Percentiles rank a stretch among this genome's conserved stretches.
These are phyloP conservation scores for Stephanodiscus triporus DNA, from an alignment of 108 stramenopile species.

Conservation along the genomic window DNA sequence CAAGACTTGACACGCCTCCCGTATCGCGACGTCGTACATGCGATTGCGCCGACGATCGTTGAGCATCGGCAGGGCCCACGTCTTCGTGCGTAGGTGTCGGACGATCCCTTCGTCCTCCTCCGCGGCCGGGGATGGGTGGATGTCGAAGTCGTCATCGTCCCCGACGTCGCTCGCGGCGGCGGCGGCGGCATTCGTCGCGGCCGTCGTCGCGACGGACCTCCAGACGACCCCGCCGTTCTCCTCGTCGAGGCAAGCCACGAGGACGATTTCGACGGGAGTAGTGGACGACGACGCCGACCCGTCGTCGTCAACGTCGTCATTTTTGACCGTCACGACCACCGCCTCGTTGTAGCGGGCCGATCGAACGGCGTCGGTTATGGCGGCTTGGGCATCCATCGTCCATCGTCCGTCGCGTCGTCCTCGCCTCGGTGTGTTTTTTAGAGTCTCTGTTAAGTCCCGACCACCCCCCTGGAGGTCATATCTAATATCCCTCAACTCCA, in stretches of 20 bases:
- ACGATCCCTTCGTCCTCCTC: constrained; percentile 38
- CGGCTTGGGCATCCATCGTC: constrained; percentile 9
- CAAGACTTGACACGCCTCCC: constrained; percentile 45
- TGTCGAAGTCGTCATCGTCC: constrained; percentile 3
- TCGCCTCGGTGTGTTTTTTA: too few relatives aligned
- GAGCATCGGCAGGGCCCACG: constrained; percentile 88
- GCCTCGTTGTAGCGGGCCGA: constrained; percentile 71
- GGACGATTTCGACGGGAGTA: constrained; percentile 46
- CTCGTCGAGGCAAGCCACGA: constrained; percentile 67
- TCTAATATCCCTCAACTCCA: too few relatives aligned
- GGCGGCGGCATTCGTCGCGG: not conserved
- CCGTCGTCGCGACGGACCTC: constrained; percentile 40
- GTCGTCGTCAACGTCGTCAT: not conserved
- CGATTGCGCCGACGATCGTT: constrained; percentile 74
- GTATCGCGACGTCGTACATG: constrained; percentile 66
- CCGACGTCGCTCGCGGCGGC: constrained; percentile 4
- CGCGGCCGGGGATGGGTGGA: too few relatives aligned
- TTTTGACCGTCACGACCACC: constrained; percentile 50
- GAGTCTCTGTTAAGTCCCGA: too few relatives aligned
- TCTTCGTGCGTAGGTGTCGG: constrained; percentile 75
- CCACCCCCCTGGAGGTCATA: too few relatives aligned
- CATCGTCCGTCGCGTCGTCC: too few relatives aligned
- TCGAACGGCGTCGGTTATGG: constrained; percentile 45
- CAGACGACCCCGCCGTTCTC: constrained; percentile 77
- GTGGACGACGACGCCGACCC: not conserved